Conservation (phyloP, 78 protist species). For the Dictyostelium discoideum region dicty_2.7 NC_007089.4:940001-940500, state of each 20-base stretch:
- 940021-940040: conserved; percentile 26
- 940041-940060: neutral
- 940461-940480: neutral
- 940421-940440: conserved; percentile 38
- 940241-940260: conserved; percentile 3
- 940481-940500: conserved; percentile 8
- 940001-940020: conserved; percentile 23
- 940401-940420: conserved; percentile 61
- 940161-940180: conserved; percentile 6
- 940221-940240: neutral
- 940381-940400: neutral
- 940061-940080: conserved; percentile 14
- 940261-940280: conserved; percentile 4
- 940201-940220: conserved; percentile 19
- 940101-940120: neutral
- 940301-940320: conserved; percentile 65
- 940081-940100: conserved; percentile 20
- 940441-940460: conserved; percentile 29
- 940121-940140: conserved; percentile 25
- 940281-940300: conserved; percentile 39
- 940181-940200: neutral
- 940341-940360: conserved; percentile 20
- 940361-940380: neutral
- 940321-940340: conserved; percentile 37
- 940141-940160: conserved; percentile 50